Evolutionary conservation across 1,284 basidiomycete genomes (phyloP), one percentile per base, ranked within the genome.

Genomic region (Naganishia sp.): DNA sequence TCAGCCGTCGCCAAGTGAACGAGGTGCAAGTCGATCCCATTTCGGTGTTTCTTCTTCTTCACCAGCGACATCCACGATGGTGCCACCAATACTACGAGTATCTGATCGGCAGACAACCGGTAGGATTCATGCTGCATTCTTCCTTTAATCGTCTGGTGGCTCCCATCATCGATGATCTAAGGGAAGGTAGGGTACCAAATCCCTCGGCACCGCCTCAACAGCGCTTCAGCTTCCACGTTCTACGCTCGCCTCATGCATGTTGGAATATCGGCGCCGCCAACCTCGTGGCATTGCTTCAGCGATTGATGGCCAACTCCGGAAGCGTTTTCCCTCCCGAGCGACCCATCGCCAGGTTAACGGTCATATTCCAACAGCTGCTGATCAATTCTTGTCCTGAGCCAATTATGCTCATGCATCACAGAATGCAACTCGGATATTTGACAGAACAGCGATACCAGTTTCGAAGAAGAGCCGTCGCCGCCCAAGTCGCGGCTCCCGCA

Each of bases 61-160:
- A 61, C 41, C 58, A 61, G 23, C 58, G 35, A n/a, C 39, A 61
- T 49, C 47, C 58, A 13, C 35, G 43, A 7, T 61, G 58, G 58
- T 31, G 35, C 47, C 17, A 42, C 0, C 35, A 42, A 50, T 61
- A 61, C 47, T 61, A 61, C 47, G 47, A 61, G 47, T 51, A 49
- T 23, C 35, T 61, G 10, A 28, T 61, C 47, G 23, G 39, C 17
- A 39, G 35, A 39, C 32, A 31, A 21, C 21, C 47, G 23, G n/a
- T 13, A 7, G 39, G n/a, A 21, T 15, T 39, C 7, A 3, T 23
- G 11, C 23, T 50, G n/a, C 58, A 61, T 41, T 13, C 21, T n/a
- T n/a, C 32, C 6, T 61, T 61, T 21, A 61, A 61, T n/a, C 46
- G 17, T 21, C n/a, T 51, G 25, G 58, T 39, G 0, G 39, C 49